Conservation (phyloP, 2,329 filamentous ascomycete species). For the Endothia cerciana region DNA sequence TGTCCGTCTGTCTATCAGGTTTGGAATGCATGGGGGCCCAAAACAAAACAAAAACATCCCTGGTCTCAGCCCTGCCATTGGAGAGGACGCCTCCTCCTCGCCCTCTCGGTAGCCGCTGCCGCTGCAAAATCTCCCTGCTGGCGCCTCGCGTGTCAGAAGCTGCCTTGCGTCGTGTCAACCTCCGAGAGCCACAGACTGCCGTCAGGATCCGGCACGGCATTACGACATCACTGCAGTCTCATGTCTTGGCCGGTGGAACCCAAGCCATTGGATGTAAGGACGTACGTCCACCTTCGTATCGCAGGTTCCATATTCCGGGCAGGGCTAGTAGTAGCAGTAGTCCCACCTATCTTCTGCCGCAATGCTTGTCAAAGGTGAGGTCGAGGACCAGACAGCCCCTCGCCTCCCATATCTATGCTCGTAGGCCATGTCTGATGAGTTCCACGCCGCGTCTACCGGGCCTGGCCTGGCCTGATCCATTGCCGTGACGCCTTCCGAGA, state of each 20-base stretch:
- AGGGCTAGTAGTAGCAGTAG: background rate
- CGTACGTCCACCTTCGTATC: background rate
- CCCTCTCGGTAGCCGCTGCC: background rate
- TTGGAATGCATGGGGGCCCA: background rate
- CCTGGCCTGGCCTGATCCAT: slow-evolving; percentile 12
- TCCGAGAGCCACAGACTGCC: too few species aligned
- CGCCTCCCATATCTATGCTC: slow-evolving; percentile 15
- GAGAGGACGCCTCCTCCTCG: slow-evolving; percentile 4
- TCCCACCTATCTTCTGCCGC: background rate
- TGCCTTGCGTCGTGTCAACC: background rate
- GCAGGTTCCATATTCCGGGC: background rate
- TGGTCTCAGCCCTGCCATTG: slow-evolving; percentile 6
- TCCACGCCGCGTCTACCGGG: slow-evolving; percentile 21
- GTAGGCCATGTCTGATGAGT: slow-evolving; percentile 1
- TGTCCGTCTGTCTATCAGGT: too few species aligned
- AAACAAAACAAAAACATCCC: background rate
- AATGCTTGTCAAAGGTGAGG: background rate
- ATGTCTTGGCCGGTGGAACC: slow-evolving; percentile 8
- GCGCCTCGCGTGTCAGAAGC: background rate
- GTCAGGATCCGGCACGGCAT: background rate
- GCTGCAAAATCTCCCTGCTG: background rate
- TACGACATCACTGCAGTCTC: background rate
- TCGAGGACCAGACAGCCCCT: slow-evolving; percentile 8
- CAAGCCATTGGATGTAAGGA: slow-evolving; percentile 16
- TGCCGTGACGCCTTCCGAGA: slow-evolving; percentile 20